Evolutionary conservation across 2,329 filamentous ascomycete genomes (phyloP), one percentile per base, ranked within the genome.

Genomic region (Paecilomyces sp.): DNA sequence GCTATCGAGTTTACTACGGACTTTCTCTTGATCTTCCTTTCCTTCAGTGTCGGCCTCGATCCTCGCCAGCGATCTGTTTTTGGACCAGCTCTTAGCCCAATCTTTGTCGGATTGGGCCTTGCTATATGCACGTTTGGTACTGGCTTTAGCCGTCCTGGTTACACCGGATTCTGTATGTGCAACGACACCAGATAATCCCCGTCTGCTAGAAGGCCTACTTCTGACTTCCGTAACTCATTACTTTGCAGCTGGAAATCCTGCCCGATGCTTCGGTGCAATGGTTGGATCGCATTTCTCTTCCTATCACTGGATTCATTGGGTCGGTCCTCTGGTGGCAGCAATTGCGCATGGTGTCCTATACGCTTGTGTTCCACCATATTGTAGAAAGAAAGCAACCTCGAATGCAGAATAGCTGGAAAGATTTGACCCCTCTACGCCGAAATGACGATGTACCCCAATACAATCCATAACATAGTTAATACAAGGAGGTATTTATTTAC

Each of bases 11-110:
- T 78, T 50, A 73, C 81, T 58, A 73, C 75, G 3, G 75, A 72
- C 3, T 73, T 80, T n/a, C 71, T 77, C 1, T 62, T 82, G 13
- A 65, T 85, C 0, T 77, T 81, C 63, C 71, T 83, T 22, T 75
- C 80, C 0, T 83, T 82, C 62, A 80, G 81, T 1, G 78, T 82
- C 11, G 81, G 80, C 15, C 71, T 84, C 3, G 82, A 84, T 66
- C 82, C 82, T 1, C 71, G 81, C 2, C 81, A 84, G 64, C 74
- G 74, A 0, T 69, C 75, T 18, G 67, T 81, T 3, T 82, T 81
- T 63, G 81, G 81, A 0, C 80, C 79, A 4, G 76, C 80, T 0
- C 67, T 82, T 1, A 76, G 77, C 0, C 81, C 81, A 0, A 72
- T 81, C 30, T 69, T 84, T 9, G 80, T 83, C 15, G 78, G 80